These are phyloP conservation scores for Aspergillus indologenus DNA, from an alignment of 495 filamentous ascomycete species.

Conservation along the genomic window DNA sequence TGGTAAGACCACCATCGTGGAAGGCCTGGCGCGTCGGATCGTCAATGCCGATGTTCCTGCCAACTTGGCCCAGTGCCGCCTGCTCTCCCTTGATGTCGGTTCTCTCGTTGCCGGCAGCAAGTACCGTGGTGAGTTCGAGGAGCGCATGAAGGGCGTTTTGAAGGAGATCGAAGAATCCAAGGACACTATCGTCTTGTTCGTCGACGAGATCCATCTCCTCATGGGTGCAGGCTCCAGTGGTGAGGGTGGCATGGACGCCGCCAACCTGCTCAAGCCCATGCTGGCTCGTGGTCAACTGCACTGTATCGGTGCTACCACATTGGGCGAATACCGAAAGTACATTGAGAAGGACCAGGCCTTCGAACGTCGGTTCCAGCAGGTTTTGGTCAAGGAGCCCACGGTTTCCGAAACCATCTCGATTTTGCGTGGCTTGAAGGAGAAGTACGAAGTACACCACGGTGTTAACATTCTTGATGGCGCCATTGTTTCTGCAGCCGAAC, in stretches of 20 bases:
- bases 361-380: constrained; percentile 97
- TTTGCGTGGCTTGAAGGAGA: constrained; percentile 92
- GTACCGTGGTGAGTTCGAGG: constrained; percentile 96
- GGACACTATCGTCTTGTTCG: constrained; percentile 94
- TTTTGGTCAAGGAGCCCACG: constrained; percentile 87
- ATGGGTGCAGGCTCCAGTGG: constrained; percentile 94
- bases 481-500: constrained; percentile 83
- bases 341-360: constrained; percentile 98
- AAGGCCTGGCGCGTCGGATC: constrained; percentile 92
- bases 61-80: constrained; percentile 88
- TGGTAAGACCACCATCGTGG: constrained; percentile 96
- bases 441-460: constrained; percentile 97
- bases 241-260: constrained; percentile 98
- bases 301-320: constrained; percentile 94
- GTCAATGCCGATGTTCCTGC: constrained; percentile 95
- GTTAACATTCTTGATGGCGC: constrained; percentile 92
- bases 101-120: constrained; percentile 95
- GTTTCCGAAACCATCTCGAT: constrained; percentile 93
- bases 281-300: constrained; percentile 92
- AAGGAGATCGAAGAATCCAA: constrained; percentile 97
- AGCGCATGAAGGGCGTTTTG: constrained; percentile 96
- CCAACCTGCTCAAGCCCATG: constrained; percentile 96
- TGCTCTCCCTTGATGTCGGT: constrained; percentile 92
- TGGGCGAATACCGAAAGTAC: constrained; percentile 96
- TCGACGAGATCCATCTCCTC: constrained; percentile 96